Base-by-base conservation (phyloP, 2,329 filamentous ascomycete genomes). In the Thermothelomyces thermophilus region DNA sequence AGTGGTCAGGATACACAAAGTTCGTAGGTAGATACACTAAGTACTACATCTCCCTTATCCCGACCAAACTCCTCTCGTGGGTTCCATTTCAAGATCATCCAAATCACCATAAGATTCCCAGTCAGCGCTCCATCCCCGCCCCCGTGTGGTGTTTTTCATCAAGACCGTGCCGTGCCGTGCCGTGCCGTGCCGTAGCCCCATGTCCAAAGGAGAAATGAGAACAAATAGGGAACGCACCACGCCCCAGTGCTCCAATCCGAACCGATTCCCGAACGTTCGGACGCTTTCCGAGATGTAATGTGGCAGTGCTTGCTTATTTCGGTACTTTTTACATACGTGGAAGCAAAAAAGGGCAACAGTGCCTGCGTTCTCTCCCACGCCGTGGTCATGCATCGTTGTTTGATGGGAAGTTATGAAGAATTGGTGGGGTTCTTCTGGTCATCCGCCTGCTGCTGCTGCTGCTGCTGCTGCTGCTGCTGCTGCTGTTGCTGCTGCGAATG, bases 391-490 rank as follows among this genome's bases (percentile, higher is more conserved):
- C 41, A 16, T 28, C 8, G 7, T 41, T 41, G 3, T 17, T 30
- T 41, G 19, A n/a, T 17, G 11, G 20, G 5, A 4, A 33, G 26
- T 49, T 40, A 54, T 51, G 48, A 42, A 33, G 26, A 49, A 39
- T 9, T 48, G 31, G 55, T n/a, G n/a, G 55, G 41, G 36, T 39
- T 51, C 51, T 52, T 57, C n/a, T 55, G 51, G 14, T 58, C 52
- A 20, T 57, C 51, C 2, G 33, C 28, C 22, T 41, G 47, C 42
- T 51, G 55, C 30, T 34, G 41, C 20, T 35, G 31, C 11, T 45
- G 20, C 26, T 57, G 50, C 9, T 49, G 51, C 14, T 57, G 48
- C 17, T 62, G 53, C 43, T 60, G 57, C 48, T 66, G 64, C 52
- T 66, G 56, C 45, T 41, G 41, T n/a, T 36, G 42, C 9, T 36